Evolutionary conservation across 768 basidiomycete genomes (phyloP).

Genomic region (Boletus tylopilopsis): DNA sequence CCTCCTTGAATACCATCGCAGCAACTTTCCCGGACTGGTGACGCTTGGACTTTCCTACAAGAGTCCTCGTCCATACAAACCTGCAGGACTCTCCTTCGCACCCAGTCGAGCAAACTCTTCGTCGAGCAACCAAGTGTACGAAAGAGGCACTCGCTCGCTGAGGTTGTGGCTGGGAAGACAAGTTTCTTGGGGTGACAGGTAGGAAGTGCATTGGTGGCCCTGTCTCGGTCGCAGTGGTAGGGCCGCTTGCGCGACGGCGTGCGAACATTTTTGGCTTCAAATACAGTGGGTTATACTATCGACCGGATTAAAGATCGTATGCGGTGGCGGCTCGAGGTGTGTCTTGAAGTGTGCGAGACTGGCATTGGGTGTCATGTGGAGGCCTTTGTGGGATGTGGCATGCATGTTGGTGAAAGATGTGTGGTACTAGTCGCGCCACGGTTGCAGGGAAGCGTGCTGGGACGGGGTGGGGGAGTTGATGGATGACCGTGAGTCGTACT

Average conservation of each 20-base stretch:
- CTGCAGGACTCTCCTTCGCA: slow-evolving; percentile 55
- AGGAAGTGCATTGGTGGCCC: slow-evolving; percentile 25
- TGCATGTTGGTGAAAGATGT: slow-evolving; percentile 56
- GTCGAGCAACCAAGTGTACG: slow-evolving; percentile 57
- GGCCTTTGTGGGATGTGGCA: slow-evolving; percentile 65
- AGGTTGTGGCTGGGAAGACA: slow-evolving; percentile 29
- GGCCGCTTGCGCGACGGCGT: slow-evolving; percentile 46
- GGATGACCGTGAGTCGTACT: slow-evolving; percentile 17
- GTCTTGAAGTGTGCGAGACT: slow-evolving; percentile 68
- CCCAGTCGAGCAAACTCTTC: slow-evolving; percentile 65
- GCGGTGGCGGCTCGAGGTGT: slow-evolving; percentile 59
- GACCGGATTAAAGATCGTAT: slow-evolving; percentile 25
- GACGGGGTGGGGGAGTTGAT: slow-evolving; percentile 38
- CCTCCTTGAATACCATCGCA: slow-evolving; percentile 47
- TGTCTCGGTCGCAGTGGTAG: slow-evolving; percentile 26
- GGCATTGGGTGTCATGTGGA: slow-evolving; percentile 66
- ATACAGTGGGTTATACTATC: slow-evolving; percentile 36
- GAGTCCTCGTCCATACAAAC: slow-evolving; percentile 58
- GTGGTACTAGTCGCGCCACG: slow-evolving; percentile 24
- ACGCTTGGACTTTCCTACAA: slow-evolving; percentile 74
- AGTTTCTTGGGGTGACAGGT: slow-evolving; percentile 43
- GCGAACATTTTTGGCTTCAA: slow-evolving; percentile 35
- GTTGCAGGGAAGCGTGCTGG: slow-evolving; percentile 38
- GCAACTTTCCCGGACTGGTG: slow-evolving; percentile 52
- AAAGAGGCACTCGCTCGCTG: slow-evolving; percentile 39